Percentiles rank a stretch among this genome's conserved stretches.
Conservation (phyloP, 306 rosid species). For the Elaeagnus macrophylla region DNA sequence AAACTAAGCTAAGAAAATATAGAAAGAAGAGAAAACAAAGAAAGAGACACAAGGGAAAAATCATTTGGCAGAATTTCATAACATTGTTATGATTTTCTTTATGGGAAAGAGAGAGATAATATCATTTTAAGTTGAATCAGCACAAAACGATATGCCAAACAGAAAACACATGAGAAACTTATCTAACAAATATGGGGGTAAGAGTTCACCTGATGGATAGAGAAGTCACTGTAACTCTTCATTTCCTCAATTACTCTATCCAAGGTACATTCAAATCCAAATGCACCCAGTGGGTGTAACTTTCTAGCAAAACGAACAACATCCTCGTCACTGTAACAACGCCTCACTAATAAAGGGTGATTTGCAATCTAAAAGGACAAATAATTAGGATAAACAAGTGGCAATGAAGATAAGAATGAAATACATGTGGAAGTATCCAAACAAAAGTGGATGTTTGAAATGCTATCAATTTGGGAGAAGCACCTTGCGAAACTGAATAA, state of each 20-base stretch:
- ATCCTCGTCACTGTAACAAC: conserved; percentile 75
- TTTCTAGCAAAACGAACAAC: conserved; percentile 75
- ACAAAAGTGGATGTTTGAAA: conserved; percentile 1
- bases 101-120: too few species aligned
- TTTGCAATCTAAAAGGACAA: conserved; percentile 68
- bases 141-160: too few species aligned
- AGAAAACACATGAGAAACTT: too few species aligned
- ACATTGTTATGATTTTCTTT: too few species aligned
- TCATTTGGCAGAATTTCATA: too few species aligned
- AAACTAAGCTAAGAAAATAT: too few species aligned
- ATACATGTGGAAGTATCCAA: neutral
- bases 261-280: conserved; percentile 87
- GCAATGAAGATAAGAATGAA: conserved; percentile 11
- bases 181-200: too few species aligned
- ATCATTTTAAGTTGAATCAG: too few species aligned
- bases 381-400: neutral
- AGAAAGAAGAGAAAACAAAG: too few species aligned
- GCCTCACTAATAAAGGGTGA: conserved; percentile 91
- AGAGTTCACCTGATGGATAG: conserved; percentile 70
- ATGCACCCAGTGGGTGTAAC: conserved; percentile 76
- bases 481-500: conserved; percentile 98
- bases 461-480: conserved; percentile 10
- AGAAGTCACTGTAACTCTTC: conserved; percentile 72
- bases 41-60: too few species aligned
- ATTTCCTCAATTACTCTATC: conserved; percentile 83